These are phyloP conservation scores for Pseudogymnoascus sp. DNA, from an alignment of 2,329 filamentous ascomycete species.

Conservation along the genomic window DNA sequence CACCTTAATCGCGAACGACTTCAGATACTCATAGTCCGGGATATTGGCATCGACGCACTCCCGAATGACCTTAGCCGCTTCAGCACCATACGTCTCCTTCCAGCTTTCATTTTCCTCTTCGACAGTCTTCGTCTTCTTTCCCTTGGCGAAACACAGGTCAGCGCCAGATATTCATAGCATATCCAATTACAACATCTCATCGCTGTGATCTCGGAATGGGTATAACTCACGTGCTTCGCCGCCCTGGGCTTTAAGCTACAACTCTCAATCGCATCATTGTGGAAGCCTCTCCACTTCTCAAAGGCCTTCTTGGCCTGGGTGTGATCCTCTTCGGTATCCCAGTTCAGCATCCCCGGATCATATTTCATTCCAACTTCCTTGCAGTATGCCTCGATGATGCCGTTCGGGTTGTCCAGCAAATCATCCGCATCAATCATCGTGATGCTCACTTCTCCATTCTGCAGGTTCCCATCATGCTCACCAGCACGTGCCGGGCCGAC, in stretches of 20 bases:
- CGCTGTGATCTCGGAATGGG: background rate
- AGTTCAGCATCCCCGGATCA: constrained; percentile 67
- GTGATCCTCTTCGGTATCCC: constrained; percentile 69
- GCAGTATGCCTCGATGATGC: constrained; percentile 71
- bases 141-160: constrained; percentile 20
- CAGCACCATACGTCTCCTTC: constrained; percentile 63
- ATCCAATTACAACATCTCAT: background rate
- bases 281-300: constrained; percentile 96
- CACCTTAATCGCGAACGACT: constrained; percentile 62
- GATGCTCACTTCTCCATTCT: constrained; percentile 47
- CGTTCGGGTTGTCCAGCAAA: constrained; percentile 73
- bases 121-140: constrained; percentile 52
- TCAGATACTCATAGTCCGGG: constrained; percentile 71
- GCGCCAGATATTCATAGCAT: background rate
- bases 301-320: constrained; percentile 63
- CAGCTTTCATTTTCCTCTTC: constrained; percentile 64
- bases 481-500: constrained; percentile 60
- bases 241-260: constrained; percentile 62
- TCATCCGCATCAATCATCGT: constrained; percentile 93
- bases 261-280: constrained; percentile 86
- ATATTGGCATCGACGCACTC: constrained; percentile 64
- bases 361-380: constrained; percentile 71
- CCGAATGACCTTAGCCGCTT: constrained; percentile 61
- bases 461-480: constrained; percentile 21
- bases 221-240: constrained; percentile 47